These are phyloP conservation scores for Sclerotinia subarctica DNA, from an alignment of 2,329 filamentous ascomycete genomes.

Conservation along the genomic window DNA sequence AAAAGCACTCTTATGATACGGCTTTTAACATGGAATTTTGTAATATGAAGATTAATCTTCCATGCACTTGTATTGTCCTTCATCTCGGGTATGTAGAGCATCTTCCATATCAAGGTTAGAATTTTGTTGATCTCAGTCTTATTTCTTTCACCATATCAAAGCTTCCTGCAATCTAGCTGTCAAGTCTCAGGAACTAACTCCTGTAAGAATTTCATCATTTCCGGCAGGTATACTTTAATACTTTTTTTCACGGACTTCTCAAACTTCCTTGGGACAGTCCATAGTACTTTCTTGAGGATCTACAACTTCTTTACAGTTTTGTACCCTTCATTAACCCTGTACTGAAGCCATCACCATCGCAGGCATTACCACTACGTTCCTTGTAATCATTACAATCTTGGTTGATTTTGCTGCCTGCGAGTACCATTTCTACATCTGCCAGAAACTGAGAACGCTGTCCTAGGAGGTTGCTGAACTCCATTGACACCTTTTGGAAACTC, in stretches of 20 bases:
- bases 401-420: neutral
- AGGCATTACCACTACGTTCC: neutral
- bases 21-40: neutral
- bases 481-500: neutral
- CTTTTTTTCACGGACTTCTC: too few relatives aligned
- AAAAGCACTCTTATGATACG: neutral
- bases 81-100: neutral
- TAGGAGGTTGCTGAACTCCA: neutral
- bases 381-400: neutral
- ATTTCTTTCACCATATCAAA: neutral
- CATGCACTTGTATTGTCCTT: neutral
- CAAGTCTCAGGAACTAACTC: neutral
- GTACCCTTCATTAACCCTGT: too few relatives aligned
- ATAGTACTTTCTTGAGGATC: too few relatives aligned
- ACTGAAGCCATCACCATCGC: too few relatives aligned
- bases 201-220: neutral
- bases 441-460: neutral
- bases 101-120: neutral
- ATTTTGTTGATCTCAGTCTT: neutral
- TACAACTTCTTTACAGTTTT: neutral
- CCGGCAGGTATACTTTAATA: neutral
- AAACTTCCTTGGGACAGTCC: neutral
- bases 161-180: neutral
- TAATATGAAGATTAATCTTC: neutral
- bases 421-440: neutral